These are phyloP conservation scores for Cornus controversa DNA, from an alignment of 148 eudicot species.

Conservation along the genomic window DNA sequence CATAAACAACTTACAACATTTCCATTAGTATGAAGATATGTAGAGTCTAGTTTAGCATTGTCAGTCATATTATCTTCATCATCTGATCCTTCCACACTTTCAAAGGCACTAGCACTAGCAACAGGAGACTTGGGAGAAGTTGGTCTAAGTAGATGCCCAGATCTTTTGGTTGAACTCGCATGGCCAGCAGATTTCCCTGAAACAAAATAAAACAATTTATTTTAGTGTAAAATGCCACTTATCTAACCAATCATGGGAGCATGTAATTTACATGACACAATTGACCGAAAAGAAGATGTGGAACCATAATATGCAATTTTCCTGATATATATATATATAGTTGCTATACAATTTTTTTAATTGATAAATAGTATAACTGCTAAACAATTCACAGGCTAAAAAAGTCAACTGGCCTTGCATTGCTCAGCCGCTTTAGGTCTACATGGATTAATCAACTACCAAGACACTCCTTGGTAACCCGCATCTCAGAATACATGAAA, in stretches of 20 bases:
- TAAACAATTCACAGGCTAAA: conserved; percentile 1
- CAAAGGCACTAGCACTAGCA: conserved; percentile 89
- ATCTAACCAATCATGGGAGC: not conserved
- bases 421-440: not conserved
- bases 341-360: too few relatives aligned
- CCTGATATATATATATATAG: not conserved
- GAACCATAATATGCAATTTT: conserved; percentile 1
- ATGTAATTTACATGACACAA: not conserved
- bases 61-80: conserved; percentile 75
- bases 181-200: conserved; percentile 63
- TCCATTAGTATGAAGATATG: conserved; percentile 70
- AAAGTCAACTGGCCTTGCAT: not conserved
- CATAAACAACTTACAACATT: conserved; percentile 54
- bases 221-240: not conserved
- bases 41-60: conserved; percentile 44
- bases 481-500: not conserved
- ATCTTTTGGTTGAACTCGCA: conserved; percentile 50
- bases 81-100: conserved; percentile 93
- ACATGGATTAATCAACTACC: not conserved
- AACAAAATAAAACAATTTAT: conserved; percentile 9
- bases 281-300: not conserved
- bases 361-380: not conserved
- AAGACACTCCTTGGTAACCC: not conserved
- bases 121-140: conserved; percentile 93
- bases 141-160: conserved; percentile 64